These are phyloP conservation scores for Cryptococcus sp. DNA, from an alignment of 1,284 basidiomycete genomes.

Conservation along the genomic window DNA sequence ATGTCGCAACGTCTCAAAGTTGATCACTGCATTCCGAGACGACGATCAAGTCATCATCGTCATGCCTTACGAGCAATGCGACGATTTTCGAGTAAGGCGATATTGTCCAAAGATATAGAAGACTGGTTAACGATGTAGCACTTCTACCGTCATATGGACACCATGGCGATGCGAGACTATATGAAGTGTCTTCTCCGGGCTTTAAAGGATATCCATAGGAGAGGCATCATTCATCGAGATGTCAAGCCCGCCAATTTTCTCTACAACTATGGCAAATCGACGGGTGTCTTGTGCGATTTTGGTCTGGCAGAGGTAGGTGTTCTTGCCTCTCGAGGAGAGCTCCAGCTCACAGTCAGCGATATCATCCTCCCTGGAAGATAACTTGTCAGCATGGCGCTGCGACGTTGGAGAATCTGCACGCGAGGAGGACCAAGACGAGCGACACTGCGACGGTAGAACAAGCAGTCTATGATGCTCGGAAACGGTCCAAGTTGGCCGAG, in stretches of 20 bases:
- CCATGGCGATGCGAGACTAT: conserved; percentile 65
- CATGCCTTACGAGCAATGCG: conserved; percentile 89
- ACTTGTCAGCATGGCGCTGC: conserved; percentile 68
- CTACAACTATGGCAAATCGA: conserved; percentile 76
- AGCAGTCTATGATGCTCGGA: conserved; percentile 59
- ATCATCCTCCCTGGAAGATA: conserved; percentile 44
- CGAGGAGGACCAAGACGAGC: conserved; percentile 43
- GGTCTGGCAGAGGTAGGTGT: conserved; percentile 79
- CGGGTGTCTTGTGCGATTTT: conserved; percentile 90
- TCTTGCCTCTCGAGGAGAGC: background rate
- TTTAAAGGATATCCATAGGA: conserved; percentile 79
- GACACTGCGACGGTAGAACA: conserved; percentile 42
- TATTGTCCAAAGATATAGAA: background rate
- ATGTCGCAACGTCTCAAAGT: conserved; percentile 77
- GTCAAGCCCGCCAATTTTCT: conserved; percentile 98
- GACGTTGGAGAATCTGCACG: conserved; percentile 61
- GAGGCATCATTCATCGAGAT: conserved; percentile 90
- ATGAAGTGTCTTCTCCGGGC: conserved; percentile 88
- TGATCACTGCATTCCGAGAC: conserved; percentile 89
- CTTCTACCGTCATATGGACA: conserved; percentile 46
- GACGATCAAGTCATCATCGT: conserved; percentile 90
- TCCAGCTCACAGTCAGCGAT: conserved; percentile 28
- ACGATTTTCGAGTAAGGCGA: conserved; percentile 76
- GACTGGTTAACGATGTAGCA: conserved; percentile 31
- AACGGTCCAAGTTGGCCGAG: conserved; percentile 47